Evolutionary conservation across 1,284 basidiomycete genomes (phyloP), one percentile per base, ranked within the genome.

Genomic region (Agaricales sp.): DNA sequence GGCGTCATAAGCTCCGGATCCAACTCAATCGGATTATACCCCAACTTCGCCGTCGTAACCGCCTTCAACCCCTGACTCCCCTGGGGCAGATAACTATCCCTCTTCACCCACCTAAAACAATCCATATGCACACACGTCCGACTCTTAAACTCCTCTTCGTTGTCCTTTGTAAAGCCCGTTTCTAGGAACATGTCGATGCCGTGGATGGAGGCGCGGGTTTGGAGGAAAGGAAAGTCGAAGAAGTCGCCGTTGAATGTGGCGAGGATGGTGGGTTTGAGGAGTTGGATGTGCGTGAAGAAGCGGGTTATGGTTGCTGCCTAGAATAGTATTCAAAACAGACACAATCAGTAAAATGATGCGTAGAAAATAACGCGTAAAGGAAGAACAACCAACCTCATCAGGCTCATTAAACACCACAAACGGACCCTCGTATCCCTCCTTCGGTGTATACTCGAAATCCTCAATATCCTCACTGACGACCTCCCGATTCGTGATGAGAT

Each of bases 1-100:
- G 96, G 96, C 19, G 96, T 99, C 96, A 99, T 99, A 39, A 99
- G 75, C 61, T 99, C 96, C 0, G 96, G 96, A 67, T 99, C 96
- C 46, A 99, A 76, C 61, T 99, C 96, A 53, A 96, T 92, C 4
- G 96, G 96, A 62, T 96, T 84, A 65, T 99, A 99, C 2, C 95
- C 96, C 3, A 99, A 71, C 68, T 99, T 99, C 22, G 91, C 84
- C 0, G 90, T 95, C 0, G 96, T 99, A 24, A 99, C 96, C 0
- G 96, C 96, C 62, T 99, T 99, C 61, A 99, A 73, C 61, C 96
- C 96, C 64, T 99, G 96, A 73, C 89, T 93, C 25, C 96, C 96
- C 68, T 99, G 96, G 0, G 96, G 96, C 3, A 99, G 73, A 63
- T 99, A 99, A n/a, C 94, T 98, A 68, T 99, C 96, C 43, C 96